Conservation (phyloP, 495 filamentous ascomycete species). For the Xylaria acuta region DNA sequence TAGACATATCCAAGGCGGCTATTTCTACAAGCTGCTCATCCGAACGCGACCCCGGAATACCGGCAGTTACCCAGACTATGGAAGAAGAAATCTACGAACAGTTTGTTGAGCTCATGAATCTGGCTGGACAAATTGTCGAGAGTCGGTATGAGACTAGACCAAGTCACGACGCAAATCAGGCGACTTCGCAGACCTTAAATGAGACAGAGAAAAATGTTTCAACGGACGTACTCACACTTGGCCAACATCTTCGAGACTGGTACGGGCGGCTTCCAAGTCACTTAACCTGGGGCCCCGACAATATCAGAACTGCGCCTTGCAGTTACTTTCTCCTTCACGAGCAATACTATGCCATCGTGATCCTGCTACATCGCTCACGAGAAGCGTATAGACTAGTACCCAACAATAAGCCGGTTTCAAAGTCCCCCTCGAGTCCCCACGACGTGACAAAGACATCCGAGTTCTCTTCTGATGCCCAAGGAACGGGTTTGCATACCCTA, state of each 20-base stretch:
- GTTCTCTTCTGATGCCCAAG: neutral
- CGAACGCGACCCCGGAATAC: neutral
- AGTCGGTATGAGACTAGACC: conserved; percentile 33
- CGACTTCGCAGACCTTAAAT: conserved; percentile 33
- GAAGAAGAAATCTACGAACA: conserved; percentile 52
- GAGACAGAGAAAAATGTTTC: conserved; percentile 51
- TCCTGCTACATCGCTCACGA: conserved; percentile 58
- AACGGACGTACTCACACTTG: conserved; percentile 52
- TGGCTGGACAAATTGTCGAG: conserved; percentile 58
- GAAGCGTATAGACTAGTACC: conserved; percentile 51
- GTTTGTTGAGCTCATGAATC: conserved; percentile 57
- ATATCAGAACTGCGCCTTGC: conserved; percentile 55
- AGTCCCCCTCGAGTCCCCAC: conserved; percentile 9
- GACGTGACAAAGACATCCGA: neutral
- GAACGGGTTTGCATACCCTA: neutral
- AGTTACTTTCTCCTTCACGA: conserved; percentile 61
- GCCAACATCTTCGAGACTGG: conserved; percentile 59
- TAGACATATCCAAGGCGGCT: conserved; percentile 47
- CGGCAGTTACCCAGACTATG: conserved; percentile 15
- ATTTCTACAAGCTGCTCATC: conserved; percentile 32
- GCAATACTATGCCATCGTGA: conserved; percentile 58
- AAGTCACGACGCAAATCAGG: conserved; percentile 34
- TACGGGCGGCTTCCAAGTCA: conserved; percentile 54
- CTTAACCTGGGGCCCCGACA: conserved; percentile 54
- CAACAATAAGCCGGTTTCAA: conserved; percentile 31